Percentiles rank a stretch among this genome's conserved stretches.
phyloP scores from a whole-genome alignment of 176 grass and related monocot genomes.

The Zoysia pacifica region DNA sequence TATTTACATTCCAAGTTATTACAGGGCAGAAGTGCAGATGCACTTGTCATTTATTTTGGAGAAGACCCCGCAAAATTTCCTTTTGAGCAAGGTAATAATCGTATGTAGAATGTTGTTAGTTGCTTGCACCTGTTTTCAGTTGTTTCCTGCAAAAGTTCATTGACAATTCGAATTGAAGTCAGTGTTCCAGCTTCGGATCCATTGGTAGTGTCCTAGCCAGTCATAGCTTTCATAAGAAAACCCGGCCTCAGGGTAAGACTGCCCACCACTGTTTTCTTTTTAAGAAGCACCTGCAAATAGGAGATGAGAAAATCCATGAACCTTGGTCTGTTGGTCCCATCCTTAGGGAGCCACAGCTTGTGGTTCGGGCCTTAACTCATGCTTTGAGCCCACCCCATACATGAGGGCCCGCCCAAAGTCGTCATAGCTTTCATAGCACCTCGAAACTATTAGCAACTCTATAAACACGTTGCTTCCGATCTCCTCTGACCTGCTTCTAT shows the following conservation, averaged over 20 bases:
- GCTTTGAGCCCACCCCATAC: no score
- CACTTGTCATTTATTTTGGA: conserved; percentile 82
- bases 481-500: conserved; percentile 29
- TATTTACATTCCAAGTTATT: conserved; percentile 45
- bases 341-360: no score
- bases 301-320: no score
- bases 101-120: neutral
- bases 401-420: no score
- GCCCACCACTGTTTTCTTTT: no score
- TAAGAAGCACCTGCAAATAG: no score
- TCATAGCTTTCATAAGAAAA: no score
- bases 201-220: neutral
- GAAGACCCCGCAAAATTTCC: conserved; percentile 91
- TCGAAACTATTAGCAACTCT: neutral
- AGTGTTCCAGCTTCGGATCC: neutral
- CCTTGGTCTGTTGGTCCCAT: neutral
- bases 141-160: conserved; percentile 34
- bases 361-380: no score
- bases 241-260: no score
- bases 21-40: conserved; percentile 88
- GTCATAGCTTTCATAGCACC: conserved; percentile 5
- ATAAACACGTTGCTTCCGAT: conserved; percentile 17
- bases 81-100: conserved; percentile 86
- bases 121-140: conserved; percentile 26
- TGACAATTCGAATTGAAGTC: neutral